A percentile compares a stretch with the other conserved stretches of the same genome.
Conservation (phyloP, 306 rosid species). For the Hylodesmum podocarpum region DNA sequence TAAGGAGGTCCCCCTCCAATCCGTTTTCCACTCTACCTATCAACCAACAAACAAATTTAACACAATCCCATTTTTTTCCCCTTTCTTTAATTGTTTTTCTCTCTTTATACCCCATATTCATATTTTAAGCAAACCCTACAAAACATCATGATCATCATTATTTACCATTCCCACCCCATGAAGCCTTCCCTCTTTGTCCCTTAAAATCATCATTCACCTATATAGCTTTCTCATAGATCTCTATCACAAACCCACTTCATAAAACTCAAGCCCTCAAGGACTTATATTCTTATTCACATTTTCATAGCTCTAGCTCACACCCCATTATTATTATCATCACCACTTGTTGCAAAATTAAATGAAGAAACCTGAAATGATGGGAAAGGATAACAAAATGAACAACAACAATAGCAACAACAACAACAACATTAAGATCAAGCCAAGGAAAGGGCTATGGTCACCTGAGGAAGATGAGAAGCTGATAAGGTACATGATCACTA, state of each 20-base stretch:
- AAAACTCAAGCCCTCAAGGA: background rate
- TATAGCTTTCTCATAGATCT: conserved; percentile 48
- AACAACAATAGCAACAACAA: conserved; percentile 23
- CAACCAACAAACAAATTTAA: conserved; percentile 90
- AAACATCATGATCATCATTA: conserved; percentile 54
- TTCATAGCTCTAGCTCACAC: background rate
- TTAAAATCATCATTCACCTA: conserved; percentile 32
- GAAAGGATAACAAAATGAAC: conserved; percentile 31
- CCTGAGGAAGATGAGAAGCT: conserved; percentile 96
- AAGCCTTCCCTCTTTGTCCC: conserved; percentile 58
- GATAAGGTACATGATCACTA: conserved; percentile 80
- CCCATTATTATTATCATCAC: background rate
- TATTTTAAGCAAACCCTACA: conserved; percentile 82
- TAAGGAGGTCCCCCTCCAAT: conserved; percentile 98
- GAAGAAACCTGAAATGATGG: conserved; percentile 47
- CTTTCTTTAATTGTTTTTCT: conserved; percentile 20
- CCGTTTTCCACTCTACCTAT: conserved; percentile 97
- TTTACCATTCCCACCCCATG: conserved; percentile 64
- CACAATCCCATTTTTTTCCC: conserved; percentile 38
- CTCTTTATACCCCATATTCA: conserved; percentile 41
- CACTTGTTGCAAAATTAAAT: conserved; percentile 22
- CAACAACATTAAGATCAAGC: conserved; percentile 38
- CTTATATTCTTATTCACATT: background rate
- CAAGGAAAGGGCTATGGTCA: conserved; percentile 90
- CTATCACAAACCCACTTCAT: conserved; percentile 34